Percentiles rank a stretch among this genome's conserved stretches.
Evolutionary conservation across 306 rosid genomes (phyloP).

Genomic region (Cajanus cajan): DNA sequence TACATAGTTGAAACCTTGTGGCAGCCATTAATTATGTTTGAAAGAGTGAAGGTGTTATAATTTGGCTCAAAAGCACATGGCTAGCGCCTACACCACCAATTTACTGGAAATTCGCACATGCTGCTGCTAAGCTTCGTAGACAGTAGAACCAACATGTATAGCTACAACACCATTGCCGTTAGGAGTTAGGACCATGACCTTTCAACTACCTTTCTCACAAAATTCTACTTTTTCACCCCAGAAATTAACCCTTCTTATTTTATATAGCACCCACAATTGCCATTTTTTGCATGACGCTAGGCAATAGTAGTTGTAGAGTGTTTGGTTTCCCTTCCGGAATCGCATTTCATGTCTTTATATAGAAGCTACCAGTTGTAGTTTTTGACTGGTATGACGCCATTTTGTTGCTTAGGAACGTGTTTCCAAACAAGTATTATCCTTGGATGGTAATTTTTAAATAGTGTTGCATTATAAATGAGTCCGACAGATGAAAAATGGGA

Average conservation of each 20-base stretch:
- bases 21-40: not conserved
- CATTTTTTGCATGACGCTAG: not conserved
- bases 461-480: not conserved
- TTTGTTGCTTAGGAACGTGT: too few species aligned
- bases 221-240: not conserved
- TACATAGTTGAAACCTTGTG: not conserved
- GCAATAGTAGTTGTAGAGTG: too few species aligned
- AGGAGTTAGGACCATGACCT: conserved; percentile 27
- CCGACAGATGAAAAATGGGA: not conserved
- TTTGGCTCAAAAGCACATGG: not conserved
- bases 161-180: not conserved
- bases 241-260: not conserved
- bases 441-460: too few species aligned
- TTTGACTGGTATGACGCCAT: too few species aligned
- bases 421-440: too few species aligned
- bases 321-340: too few species aligned
- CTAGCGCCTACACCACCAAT: not conserved
- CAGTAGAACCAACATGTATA: conserved; percentile 4
- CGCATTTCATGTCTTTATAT: too few species aligned
- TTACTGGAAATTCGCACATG: conserved; percentile 7
- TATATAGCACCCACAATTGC: not conserved
- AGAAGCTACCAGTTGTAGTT: too few species aligned
- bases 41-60: not conserved
- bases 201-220: not conserved
- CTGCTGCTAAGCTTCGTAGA: conserved; percentile 12